phyloP scores from a whole-genome alignment of 176 grass and related monocot species.

The Aechmea fasciata region DNA sequence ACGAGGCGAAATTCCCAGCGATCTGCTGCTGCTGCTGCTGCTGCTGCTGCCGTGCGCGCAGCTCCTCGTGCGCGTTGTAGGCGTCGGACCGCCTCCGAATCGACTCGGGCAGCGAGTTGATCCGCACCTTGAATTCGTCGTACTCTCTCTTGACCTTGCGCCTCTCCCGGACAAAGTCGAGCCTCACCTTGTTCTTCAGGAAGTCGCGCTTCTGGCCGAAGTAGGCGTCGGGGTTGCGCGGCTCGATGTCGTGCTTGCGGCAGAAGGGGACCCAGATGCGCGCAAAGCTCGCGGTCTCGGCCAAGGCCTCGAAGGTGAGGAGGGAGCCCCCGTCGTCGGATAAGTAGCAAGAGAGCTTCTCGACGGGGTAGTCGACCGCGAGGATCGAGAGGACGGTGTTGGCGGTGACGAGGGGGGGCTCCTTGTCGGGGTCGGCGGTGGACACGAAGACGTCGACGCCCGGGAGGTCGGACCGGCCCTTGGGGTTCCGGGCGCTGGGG shows the following conservation, averaged over 20 bases:
- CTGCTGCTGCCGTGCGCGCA: constrained; percentile 36
- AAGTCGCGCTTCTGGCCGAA: constrained; percentile 65
- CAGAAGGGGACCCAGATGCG: constrained; percentile 77
- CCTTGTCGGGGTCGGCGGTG: constrained; percentile 84
- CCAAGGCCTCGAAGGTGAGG: constrained; percentile 80
- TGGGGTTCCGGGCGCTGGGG: constrained; percentile 64
- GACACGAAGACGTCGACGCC: constrained; percentile 83
- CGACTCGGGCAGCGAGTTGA: constrained; percentile 60
- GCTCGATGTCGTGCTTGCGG: constrained; percentile 79
- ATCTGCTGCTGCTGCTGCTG: constrained; percentile 27
- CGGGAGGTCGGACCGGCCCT: constrained; percentile 78
- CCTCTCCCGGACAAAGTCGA: constrained; percentile 73
- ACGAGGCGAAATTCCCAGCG: not conserved
- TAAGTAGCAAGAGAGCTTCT: constrained; percentile 92
- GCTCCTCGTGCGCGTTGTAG: constrained; percentile 80
- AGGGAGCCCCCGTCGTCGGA: constrained; percentile 85
- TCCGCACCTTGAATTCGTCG: constrained; percentile 79
- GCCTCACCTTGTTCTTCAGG: constrained; percentile 65
- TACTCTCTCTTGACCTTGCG: constrained; percentile 92
- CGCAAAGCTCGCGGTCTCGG: constrained; percentile 78
- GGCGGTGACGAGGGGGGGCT: constrained; percentile 78
- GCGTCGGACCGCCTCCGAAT: constrained; percentile 79
- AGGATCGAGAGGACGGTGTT: constrained; percentile 97
- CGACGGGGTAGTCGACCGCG: constrained; percentile 75
- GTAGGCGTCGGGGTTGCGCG: constrained; percentile 67